Evolutionary conservation across 805 yeast species (phyloP).

Genomic region (Ogataea ramenticola): DNA sequence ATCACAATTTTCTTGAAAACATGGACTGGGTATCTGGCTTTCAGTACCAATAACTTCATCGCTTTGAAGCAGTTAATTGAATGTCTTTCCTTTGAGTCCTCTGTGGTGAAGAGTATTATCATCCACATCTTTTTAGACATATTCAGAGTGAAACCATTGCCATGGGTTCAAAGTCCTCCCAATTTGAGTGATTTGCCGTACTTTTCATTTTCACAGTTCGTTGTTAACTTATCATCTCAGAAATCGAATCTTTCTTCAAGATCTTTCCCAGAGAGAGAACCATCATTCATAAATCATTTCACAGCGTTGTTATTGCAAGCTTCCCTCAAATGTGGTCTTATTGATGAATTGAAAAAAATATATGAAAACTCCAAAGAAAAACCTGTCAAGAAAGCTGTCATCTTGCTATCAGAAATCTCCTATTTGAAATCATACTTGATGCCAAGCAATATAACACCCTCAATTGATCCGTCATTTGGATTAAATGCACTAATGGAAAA

Average conservation of each 20-base stretch:
- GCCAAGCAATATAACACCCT: slow-evolving; percentile 36
- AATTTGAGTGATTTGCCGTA: slow-evolving; percentile 1
- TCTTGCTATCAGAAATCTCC: slow-evolving; percentile 56
- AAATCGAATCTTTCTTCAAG: slow-evolving; percentile 9
- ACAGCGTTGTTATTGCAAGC: slow-evolving; percentile 52
- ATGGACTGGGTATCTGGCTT: slow-evolving; percentile 70
- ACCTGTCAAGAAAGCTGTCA: slow-evolving; percentile 50
- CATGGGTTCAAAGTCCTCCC: slow-evolving; percentile 32
- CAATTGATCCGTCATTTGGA: slow-evolving; percentile 17
- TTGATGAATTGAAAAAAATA: slow-evolving; percentile 38
- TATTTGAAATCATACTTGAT: slow-evolving; percentile 45
- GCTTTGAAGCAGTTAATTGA: slow-evolving; percentile 51
- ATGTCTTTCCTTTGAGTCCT: slow-evolving; percentile 55
- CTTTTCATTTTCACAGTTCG: background rate
- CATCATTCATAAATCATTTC: slow-evolving; percentile 50
- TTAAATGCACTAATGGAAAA: slow-evolving; percentile 22
- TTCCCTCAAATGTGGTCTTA: slow-evolving; percentile 49
- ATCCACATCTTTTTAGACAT: slow-evolving; percentile 68
- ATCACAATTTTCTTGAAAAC: slow-evolving; percentile 56
- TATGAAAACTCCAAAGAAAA: slow-evolving; percentile 30
- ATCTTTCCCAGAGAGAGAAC: slow-evolving; percentile 31
- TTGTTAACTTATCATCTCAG: background rate
- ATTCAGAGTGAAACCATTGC: slow-evolving; percentile 50
- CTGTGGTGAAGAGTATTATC: slow-evolving; percentile 50
- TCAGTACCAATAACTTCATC: slow-evolving; percentile 48